Evolutionary conservation across 192 early-diverging fungal species (phyloP).

Genomic region (Chytriomyces sp.): DNA sequence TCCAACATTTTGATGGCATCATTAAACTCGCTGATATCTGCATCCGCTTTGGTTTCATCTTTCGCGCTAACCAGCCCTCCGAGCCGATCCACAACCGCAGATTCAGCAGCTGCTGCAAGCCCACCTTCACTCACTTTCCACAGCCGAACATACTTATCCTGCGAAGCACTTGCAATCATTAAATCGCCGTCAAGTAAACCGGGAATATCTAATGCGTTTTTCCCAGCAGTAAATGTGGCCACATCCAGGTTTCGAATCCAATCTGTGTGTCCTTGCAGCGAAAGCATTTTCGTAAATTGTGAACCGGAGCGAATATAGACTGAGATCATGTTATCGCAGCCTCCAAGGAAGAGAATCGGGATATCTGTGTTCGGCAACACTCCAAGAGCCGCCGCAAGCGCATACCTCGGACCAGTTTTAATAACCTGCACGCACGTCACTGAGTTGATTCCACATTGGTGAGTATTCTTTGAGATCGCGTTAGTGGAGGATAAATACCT

Average conservation of each 20-base stretch:
- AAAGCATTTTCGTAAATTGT: conserved; percentile 67
- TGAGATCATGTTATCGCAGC: conserved; percentile 77
- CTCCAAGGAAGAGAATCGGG: conserved; percentile 80
- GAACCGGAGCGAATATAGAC: conserved; percentile 63
- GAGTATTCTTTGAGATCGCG: neutral
- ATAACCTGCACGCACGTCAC: conserved; percentile 73
- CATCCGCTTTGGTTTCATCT: neutral
- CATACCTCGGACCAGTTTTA: conserved; percentile 66
- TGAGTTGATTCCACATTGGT: conserved; percentile 21
- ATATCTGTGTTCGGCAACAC: conserved; percentile 68
- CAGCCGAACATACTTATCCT: conserved; percentile 91
- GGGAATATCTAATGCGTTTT: conserved; percentile 43
- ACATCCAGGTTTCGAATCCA: conserved; percentile 89
- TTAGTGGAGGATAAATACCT: neutral
- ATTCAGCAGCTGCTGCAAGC: conserved; percentile 3
- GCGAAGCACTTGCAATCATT: conserved; percentile 84
- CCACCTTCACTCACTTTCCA: conserved; percentile 73
- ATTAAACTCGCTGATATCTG: conserved; percentile 14
- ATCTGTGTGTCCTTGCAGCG: conserved; percentile 87
- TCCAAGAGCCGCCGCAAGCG: conserved; percentile 69
- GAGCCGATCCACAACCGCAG: conserved; percentile 5
- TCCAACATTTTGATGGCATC: conserved; percentile 44
- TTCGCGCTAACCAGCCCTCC: neutral
- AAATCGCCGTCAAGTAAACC: conserved; percentile 73
- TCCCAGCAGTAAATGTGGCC: conserved; percentile 58